Evolutionary conservation across 2,329 filamentous ascomycete species (phyloP), one percentile per base, ranked within the genome.

Genomic region (Ascochyta rabiei): DNA sequence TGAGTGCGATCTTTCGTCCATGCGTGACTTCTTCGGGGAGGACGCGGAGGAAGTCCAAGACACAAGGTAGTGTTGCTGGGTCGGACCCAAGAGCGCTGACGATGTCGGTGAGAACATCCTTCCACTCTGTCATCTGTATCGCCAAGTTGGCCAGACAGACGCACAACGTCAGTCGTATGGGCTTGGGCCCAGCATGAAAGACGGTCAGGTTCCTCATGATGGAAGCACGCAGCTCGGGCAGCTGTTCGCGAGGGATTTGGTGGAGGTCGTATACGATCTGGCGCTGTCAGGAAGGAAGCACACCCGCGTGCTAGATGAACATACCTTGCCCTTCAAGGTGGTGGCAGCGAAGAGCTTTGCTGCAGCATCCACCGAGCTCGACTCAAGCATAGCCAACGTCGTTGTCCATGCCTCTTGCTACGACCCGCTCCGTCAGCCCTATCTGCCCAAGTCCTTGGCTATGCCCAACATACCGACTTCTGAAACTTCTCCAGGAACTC

Each of bases 1-100:
- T 93, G 80, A 99, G 85, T 84, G 92, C 96, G 84, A 99, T 97
- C 82, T 98, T 99, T 80, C 95, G 91, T 80, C 95, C 95, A 84
- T 99, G 93, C 67, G 91, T 98, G 73, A 99, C 95, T 84, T 99
- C 95, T 82, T 99, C 95, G 52, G 95, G 95, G 63, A 99, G 87
- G 69, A 99, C 93, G 76, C 91, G 92, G 63, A 99, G 83, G 77
- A 99, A 99, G 77, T 99, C 95, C 71, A 99, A 83, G 69, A 98
- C 89, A 75, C 90, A 95, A 62, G 92, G 86, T 68, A 95, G 86
- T 74, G 89, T 91, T 71, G 88, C 86, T 57, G 89, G 85, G 70
- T 89, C 89, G 73, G 84, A 86, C 63, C 89, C 89, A 52, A 98
- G 84, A 38, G 90, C 85, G 51, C 87, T 84, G 48, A 96, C 90